A percentile compares a stretch with the other conserved stretches of the same genome.
phyloP scores from a whole-genome alignment of 495 filamentous ascomycete species.

The Penicillium bialowiezense region DNA sequence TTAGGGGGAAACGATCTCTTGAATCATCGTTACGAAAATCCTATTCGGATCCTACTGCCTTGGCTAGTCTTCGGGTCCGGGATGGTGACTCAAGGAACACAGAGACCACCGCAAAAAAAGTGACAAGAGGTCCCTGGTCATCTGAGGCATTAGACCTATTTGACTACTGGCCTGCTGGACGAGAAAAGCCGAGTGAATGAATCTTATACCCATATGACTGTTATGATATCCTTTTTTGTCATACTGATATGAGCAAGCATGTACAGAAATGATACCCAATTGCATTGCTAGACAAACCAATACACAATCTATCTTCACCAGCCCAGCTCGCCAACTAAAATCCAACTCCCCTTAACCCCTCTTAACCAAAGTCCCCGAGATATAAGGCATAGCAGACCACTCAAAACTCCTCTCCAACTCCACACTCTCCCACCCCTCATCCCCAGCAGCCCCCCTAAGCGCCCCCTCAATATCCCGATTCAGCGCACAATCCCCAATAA shows the following conservation, averaged over 20 bases:
- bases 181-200: constrained; percentile 29
- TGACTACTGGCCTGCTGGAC: constrained; percentile 49
- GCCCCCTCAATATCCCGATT: constrained; percentile 52
- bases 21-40: constrained; percentile 35
- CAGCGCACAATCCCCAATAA: constrained; percentile 60
- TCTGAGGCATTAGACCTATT: constrained; percentile 59
- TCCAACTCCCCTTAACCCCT: constrained; percentile 11
- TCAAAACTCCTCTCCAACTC: constrained; percentile 49
- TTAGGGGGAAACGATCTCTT: constrained; percentile 8
- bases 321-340: no score
- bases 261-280: constrained; percentile 19
- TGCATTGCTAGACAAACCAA: background rate
- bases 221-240: no score
- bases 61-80: constrained; percentile 13
- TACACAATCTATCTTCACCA: no score
- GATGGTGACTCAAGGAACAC: no score
- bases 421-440: constrained; percentile 55
- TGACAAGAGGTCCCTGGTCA: constrained; percentile 58
- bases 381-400: constrained; percentile 52
- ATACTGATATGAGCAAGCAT: no score
- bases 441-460: constrained; percentile 42
- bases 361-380: constrained; percentile 53
- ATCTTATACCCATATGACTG: background rate
- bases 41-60: constrained; percentile 32
- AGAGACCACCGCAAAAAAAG: no score